Base-by-base conservation (phyloP, 768 basidiomycete species). In the Tephrocybe sp. region DNA sequence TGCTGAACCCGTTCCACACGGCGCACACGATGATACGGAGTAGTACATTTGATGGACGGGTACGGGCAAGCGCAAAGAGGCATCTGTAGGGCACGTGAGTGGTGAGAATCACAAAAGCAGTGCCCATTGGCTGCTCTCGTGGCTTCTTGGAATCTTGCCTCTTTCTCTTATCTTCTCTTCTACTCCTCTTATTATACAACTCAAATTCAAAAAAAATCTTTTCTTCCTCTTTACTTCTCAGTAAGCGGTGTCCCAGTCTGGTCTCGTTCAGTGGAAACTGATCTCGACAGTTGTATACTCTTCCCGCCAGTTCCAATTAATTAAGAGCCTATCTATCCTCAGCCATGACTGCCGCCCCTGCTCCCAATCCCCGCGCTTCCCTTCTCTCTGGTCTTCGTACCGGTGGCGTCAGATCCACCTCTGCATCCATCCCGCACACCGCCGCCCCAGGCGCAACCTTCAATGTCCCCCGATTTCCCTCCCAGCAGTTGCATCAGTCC, bases 1-100 rank as follows among this genome's bases (percentile, higher is more conserved):
- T 83, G 74, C 49, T 97, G 69, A 99, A 97, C 62, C 96, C 97
- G n/a, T 99, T 99, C 72, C 91, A 98, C 61, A 91, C 88, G 3
- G 88, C 90, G 26, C 93, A 98, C 64, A 88, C 84, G 34, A 71
- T 77, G 40, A 93, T 98, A 59, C 80, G 85, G 50, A 94, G 89
- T 65, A 63, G 69, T 15, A 78, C 85, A 4, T 98, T 98, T 72
- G 95, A 98, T 65, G 74, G 74, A 4, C 80, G 90, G 37, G 87
- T 98, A 1, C 77, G 91, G 54, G 84, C 86, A 17, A 89, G 87
- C 69, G 97, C 96, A 45, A 90, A 86, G 71, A 90, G 88, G 73
- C 73, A 92, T 67, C 71, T 98, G 60, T 85, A 64, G 64, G 51
- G 40, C 56, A 67, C 67, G 67, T 54, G 63, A 61, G 65, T 57